Evolutionary conservation across 768 basidiomycete genomes (phyloP).

Genomic region (Boletus pseudo-olivaceus): DNA sequence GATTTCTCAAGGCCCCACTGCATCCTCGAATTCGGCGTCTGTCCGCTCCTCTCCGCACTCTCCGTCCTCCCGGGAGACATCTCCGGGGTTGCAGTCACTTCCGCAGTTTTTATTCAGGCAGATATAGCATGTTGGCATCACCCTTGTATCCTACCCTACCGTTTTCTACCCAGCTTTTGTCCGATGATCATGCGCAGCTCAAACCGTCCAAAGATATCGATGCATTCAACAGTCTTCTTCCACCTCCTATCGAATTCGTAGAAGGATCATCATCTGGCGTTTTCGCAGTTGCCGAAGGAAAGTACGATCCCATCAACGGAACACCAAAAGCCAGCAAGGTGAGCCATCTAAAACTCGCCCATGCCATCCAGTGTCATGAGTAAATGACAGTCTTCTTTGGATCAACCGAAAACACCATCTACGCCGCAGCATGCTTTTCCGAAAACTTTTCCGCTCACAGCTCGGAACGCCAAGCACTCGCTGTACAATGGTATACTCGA

Average conservation of each 20-base stretch:
- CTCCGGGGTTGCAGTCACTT: not conserved
- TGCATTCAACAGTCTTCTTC: slow-evolving; percentile 72
- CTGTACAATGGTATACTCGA: slow-evolving; percentile 57
- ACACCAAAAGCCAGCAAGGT: slow-evolving; percentile 55
- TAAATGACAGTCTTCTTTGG: slow-evolving; percentile 10
- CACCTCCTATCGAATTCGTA: slow-evolving; percentile 78
- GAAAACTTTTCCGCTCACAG: slow-evolving; percentile 25
- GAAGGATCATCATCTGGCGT: slow-evolving; percentile 81
- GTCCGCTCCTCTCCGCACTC: slow-evolving; percentile 12
- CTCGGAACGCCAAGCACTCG: slow-evolving; percentile 32
- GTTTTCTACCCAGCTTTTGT: slow-evolving; percentile 47
- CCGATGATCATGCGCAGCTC: slow-evolving; percentile 54
- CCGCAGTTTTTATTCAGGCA: slow-evolving; percentile 3
- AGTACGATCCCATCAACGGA: slow-evolving; percentile 79
- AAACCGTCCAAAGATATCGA: slow-evolving; percentile 69
- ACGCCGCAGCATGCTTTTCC: slow-evolving; percentile 26
- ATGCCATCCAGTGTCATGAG: slow-evolving; percentile 1
- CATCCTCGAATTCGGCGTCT: slow-evolving; percentile 6
- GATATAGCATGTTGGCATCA: slow-evolving; percentile 59
- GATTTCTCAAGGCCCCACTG: slow-evolving; percentile 9
- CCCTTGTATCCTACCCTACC: slow-evolving; percentile 54
- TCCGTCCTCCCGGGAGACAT: slow-evolving; percentile 6
- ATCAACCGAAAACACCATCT: slow-evolving; percentile 23
- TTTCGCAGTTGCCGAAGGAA: slow-evolving; percentile 66
- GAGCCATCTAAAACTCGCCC: slow-evolving; percentile 18